These are phyloP conservation scores for Diaporthe vexans DNA, from an alignment of 2,329 filamentous ascomycete genomes.

Conservation along the genomic window DNA sequence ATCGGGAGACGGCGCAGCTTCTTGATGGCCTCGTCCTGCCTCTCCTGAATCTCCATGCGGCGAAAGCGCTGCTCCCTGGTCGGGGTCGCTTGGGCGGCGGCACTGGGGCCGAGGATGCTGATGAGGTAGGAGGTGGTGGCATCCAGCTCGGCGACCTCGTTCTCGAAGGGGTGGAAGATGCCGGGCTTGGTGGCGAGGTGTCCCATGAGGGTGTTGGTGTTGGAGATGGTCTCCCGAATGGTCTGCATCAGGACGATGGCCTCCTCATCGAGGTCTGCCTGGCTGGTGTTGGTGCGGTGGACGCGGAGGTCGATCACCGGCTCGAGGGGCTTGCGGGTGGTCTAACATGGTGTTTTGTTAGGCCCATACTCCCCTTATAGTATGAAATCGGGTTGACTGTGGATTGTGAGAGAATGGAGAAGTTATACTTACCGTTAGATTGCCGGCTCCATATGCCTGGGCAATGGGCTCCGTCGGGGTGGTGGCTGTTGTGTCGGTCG, in stretches of 20 bases:
- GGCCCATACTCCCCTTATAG: no score
- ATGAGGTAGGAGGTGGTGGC: neutral
- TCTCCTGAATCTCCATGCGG: neutral
- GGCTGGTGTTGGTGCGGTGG: neutral
- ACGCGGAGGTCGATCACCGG: neutral
- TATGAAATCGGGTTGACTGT: no score
- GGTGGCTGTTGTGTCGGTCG: no score
- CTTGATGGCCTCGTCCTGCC: neutral
- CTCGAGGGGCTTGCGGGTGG: neutral
- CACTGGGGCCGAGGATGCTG: neutral
- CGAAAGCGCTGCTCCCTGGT: neutral
- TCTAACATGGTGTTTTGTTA: neutral
- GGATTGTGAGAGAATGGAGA: no score
- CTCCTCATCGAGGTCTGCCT: neutral
- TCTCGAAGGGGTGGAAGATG: neutral
- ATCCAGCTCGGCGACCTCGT: neutral
- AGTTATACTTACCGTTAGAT: no score
- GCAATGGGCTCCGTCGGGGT: no score
- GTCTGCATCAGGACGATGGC: neutral
- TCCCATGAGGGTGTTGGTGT: neutral
- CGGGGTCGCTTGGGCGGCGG: neutral
- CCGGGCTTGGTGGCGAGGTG: neutral
- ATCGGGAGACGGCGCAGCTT: neutral
- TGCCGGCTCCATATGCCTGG: no score
- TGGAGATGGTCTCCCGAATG: neutral